phyloP scores from a whole-genome alignment of 2,329 filamentous ascomycete genomes.

The Aspergillus phoenicis region DNA sequence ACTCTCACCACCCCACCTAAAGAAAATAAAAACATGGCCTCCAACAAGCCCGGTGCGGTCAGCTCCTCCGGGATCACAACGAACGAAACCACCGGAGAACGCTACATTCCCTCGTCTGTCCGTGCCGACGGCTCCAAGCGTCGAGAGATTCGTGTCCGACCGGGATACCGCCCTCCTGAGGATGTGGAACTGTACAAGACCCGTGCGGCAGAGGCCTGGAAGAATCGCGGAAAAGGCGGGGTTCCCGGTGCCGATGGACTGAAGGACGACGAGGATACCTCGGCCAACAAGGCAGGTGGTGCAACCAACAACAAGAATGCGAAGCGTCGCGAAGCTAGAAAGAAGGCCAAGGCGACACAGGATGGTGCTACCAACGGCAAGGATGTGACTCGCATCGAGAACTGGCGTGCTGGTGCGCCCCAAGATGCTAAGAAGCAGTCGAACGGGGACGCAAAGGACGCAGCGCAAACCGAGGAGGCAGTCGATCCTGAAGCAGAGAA shows the following conservation, averaged over 20 bases:
- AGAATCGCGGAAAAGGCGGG: slow-evolving; percentile 69
- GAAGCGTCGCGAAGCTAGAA: slow-evolving; percentile 70
- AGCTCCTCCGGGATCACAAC: slow-evolving; percentile 70
- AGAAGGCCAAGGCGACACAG: slow-evolving; percentile 62
- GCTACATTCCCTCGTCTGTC: slow-evolving; percentile 83
- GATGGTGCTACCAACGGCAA: slow-evolving; percentile 47
- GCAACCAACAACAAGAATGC: slow-evolving; percentile 79
- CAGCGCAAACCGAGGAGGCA: slow-evolving; percentile 37
- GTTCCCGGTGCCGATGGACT: slow-evolving; percentile 71
- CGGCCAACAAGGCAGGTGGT: slow-evolving; percentile 49
- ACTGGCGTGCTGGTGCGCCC: slow-evolving; percentile 34
- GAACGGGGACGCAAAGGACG: slow-evolving; percentile 28
- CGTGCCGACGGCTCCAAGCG: slow-evolving; percentile 88
- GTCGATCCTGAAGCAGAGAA: slow-evolving; percentile 73
- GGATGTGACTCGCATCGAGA: slow-evolving; percentile 33
- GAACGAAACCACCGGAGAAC: slow-evolving; percentile 73
- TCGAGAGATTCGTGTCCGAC: slow-evolving; percentile 89
- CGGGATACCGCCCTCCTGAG: slow-evolving; percentile 90
- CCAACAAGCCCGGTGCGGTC: slow-evolving; percentile 48
- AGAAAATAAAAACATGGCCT: slow-evolving; percentile 46
- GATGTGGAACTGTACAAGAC: slow-evolving; percentile 97
- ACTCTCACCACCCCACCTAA: slow-evolving; percentile 13
- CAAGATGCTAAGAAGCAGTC: slow-evolving; percentile 29
- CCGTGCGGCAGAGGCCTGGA: slow-evolving; percentile 81
- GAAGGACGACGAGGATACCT: slow-evolving; percentile 52